Conservation (phyloP, 805 yeast genomes). For the Candida saitoana region DNA sequence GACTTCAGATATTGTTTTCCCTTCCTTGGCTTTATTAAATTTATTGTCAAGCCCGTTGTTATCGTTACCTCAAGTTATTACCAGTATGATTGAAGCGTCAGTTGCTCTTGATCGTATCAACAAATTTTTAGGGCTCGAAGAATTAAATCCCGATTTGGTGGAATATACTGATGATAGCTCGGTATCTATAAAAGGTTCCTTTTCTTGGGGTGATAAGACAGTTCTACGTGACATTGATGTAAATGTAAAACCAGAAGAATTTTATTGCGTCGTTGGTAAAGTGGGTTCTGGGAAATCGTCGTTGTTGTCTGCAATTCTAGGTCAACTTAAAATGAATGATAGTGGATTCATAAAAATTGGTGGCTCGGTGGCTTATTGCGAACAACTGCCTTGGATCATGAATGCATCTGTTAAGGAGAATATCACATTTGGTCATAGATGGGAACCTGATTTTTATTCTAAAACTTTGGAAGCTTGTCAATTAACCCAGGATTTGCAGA, state of each 20-base stretch:
- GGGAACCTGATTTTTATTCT: slow-evolving; percentile 38
- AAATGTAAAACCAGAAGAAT: slow-evolving; percentile 47
- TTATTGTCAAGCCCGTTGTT: slow-evolving; percentile 56
- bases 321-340: slow-evolving; percentile 37
- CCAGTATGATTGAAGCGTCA: slow-evolving; percentile 53
- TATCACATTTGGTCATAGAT: slow-evolving; percentile 47
- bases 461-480: slow-evolving; percentile 48
- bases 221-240: slow-evolving; percentile 44
- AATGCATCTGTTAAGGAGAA: slow-evolving; percentile 49
- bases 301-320: slow-evolving; percentile 49
- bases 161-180: slow-evolving; percentile 30
- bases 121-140: slow-evolving; percentile 45
- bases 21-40: slow-evolving; percentile 59
- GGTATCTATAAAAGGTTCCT: slow-evolving; percentile 28
- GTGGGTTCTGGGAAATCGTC: slow-evolving; percentile 71
- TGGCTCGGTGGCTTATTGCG: slow-evolving; percentile 56
- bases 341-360: slow-evolving; percentile 14
- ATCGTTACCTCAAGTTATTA: slow-evolving; percentile 55
- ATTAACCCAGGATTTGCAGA: slow-evolving; percentile 42
- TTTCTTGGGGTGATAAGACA: slow-evolving; percentile 5
- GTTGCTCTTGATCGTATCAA: slow-evolving; percentile 55
- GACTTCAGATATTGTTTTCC: slow-evolving; percentile 66
- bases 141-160: slow-evolving; percentile 35
- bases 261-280: slow-evolving; percentile 60
- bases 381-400: slow-evolving; percentile 56